Evolutionary conservation across 208 protist genomes (phyloP), one percentile per base, ranked within the genome.

Genomic region (Trypanosomatidae sp.): DNA sequence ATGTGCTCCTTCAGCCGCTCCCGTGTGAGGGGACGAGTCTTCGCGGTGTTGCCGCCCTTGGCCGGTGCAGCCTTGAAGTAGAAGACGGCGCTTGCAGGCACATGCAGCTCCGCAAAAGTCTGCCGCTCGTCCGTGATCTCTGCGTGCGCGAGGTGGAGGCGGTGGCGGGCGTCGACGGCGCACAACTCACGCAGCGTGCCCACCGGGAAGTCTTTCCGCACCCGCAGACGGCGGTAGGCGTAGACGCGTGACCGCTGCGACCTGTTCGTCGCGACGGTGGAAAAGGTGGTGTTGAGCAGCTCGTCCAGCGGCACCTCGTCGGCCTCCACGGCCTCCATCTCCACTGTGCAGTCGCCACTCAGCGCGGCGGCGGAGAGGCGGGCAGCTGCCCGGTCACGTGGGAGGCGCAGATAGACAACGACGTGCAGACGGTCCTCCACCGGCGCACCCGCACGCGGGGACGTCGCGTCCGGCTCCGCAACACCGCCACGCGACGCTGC

Each of bases 171-270:
- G 12, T 36, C 49, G 33, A 89, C 73, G 44, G 62, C 71, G 67
- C 82, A 89, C 44, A 92, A 70, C 74, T 88, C 88, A 17, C 88
- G 84, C 66, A 92, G 69, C n/a, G 83, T 85, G 56, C 85, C 88
- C 19, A 90, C 76, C 15, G 88, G 84, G 67, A 83, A 90, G 55
- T 79, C 71, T 28, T 62, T 75, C 41, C 50, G 46, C 39, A 92
- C 77, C 22, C 88, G 88, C 72, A 92, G 74, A 19, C 73, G 71
- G 25, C 88, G 88, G 66, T 80, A 80, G n/a, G 70, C 1, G 70
- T 73, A 80, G 1, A 39, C 66, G 6, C 33, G 43, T 13, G 70
- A 33, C 22, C 28, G 22, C 33, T 41, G 44, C 55, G 77, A 68
- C 49, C 66, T 78, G 62, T 4, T 66, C 64, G 60, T 72, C 4